Base-by-base conservation (phyloP, 257 asterid species). In the Fraxinus americana region DNA sequence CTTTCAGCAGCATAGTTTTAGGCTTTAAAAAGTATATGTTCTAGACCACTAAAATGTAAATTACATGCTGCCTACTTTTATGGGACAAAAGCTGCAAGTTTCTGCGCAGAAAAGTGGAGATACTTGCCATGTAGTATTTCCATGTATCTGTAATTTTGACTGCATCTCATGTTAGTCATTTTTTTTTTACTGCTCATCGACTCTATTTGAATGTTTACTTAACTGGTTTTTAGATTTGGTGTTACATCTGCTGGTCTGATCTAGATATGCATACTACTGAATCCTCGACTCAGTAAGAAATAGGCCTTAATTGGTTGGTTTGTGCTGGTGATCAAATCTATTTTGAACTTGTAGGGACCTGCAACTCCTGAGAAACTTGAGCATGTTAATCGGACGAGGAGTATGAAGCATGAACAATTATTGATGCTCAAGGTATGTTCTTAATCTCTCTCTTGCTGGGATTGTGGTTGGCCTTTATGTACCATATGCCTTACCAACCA, bases 291-390 rank as follows among this genome's bases (percentile, higher is more conserved):
- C 19, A 7, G 29, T n/a, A 27, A 27, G 16, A 17, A 35, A 68
- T 8, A 1, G 0, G 13, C 10, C 1, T 48, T 73, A 14, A 32
- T 68, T 54, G 34, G 41, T 17, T 38, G 65, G 12, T 54, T 35
- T 30, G 32, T 50, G 35, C 54, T 68, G 74, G 29, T 72, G 65
- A 73, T 4, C 61, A 32, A 39, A 77, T 23, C 65, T 57, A 29
- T 27, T 68, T 34, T 75, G 75, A 35, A 74, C 65, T 72, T 67
- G 82, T 80, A 94, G 99, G 97, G 92, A 8, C 97, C 97, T 30
- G 85, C 83, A 48, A 95, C 99, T 21, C 98, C 97, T 6, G 99
- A 93, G 87, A 95, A 93, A 78, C 83, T 75, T 27, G 98, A 95
- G 80, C 94, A 82, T 52, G 81, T 85, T 8, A 43, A 3, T 11